Conservation (phyloP, 345 rosid genomes). For the Odontarrhena argentea region DNA sequence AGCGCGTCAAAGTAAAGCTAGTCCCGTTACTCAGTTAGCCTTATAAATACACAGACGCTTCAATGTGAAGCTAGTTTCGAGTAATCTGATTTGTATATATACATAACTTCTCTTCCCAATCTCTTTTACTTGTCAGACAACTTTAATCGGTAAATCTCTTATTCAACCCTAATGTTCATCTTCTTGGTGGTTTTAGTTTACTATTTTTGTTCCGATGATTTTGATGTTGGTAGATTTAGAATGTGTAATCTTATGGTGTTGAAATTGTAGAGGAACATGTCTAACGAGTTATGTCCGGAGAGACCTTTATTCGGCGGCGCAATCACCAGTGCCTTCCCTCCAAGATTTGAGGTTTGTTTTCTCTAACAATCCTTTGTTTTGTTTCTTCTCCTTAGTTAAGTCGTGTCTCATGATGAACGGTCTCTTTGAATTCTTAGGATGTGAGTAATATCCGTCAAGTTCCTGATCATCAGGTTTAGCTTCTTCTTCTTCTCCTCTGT, state of each 20-base stretch:
- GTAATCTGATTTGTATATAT: too few species aligned
- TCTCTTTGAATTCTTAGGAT: constrained; percentile 46
- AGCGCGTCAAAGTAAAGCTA: too few species aligned
- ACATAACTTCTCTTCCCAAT: too few species aligned
- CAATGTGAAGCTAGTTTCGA: too few species aligned
- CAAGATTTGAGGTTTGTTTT: constrained; percentile 56
- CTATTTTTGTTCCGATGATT: background rate
- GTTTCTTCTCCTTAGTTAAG: background rate
- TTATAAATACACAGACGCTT: too few species aligned
- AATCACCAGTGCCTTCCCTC: constrained; percentile 51
- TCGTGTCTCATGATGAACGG: background rate
- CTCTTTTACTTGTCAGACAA: too few species aligned
- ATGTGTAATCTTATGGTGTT: background rate
- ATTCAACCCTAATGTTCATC: too few species aligned
- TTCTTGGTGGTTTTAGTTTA: background rate
- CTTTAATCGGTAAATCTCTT: too few species aligned
- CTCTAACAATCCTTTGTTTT: background rate
- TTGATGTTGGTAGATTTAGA: background rate
- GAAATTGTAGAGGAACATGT: constrained; percentile 41
- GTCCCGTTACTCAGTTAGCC: too few species aligned
- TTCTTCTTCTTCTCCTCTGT: background rate
- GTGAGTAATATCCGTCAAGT: constrained; percentile 71
- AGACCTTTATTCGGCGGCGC: constrained; percentile 71
- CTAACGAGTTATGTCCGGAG: constrained; percentile 42
- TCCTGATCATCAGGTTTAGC: constrained; percentile 73